Percentiles rank a stretch among this genome's conserved stretches.
These are phyloP conservation scores for Thinopyrum elongatum DNA, from an alignment of 176 grass and related monocot species.

Conservation along the genomic window DNA sequence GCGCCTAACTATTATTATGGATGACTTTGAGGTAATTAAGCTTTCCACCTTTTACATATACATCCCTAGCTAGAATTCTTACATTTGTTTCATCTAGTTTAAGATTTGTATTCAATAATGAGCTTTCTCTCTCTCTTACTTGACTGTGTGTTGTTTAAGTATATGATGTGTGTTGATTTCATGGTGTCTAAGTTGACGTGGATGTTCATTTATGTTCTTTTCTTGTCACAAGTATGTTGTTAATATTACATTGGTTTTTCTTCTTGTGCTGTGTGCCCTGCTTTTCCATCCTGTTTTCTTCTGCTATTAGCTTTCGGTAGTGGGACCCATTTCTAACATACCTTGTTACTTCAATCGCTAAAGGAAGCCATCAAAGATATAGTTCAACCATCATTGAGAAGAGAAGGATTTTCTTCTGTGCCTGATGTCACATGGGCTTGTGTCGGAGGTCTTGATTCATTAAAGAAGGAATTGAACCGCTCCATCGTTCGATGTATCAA, in stretches of 20 bases:
- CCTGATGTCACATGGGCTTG: conserved; percentile 89
- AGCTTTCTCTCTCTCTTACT: not conserved
- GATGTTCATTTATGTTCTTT: not conserved
- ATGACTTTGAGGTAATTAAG: conserved; percentile 67
- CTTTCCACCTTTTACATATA: conserved; percentile 17
- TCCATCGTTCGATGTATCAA: conserved; percentile 84
- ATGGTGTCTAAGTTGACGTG: not conserved
- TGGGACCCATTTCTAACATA: not conserved
- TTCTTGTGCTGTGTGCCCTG: not conserved
- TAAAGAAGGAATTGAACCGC: conserved; percentile 65
- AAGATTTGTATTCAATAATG: not conserved
- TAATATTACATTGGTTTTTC: not conserved
- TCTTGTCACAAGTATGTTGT: not conserved
- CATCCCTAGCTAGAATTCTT: not conserved
- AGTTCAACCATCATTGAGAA: conserved; percentile 91
- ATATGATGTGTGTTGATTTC: not conserved
- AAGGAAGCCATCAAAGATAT: conserved; percentile 71
- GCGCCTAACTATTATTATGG: conserved; percentile 66
- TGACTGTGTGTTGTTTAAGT: not conserved
- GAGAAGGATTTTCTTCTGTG: conserved; percentile 93
- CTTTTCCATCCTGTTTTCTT: not conserved
- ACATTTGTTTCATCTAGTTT: not conserved
- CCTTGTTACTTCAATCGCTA: not conserved
- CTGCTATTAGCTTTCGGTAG: not conserved
- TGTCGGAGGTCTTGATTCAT: conserved; percentile 81